Conservation (phyloP, 2,329 filamentous ascomycete species). For the Botrytis squamosa region DNA sequence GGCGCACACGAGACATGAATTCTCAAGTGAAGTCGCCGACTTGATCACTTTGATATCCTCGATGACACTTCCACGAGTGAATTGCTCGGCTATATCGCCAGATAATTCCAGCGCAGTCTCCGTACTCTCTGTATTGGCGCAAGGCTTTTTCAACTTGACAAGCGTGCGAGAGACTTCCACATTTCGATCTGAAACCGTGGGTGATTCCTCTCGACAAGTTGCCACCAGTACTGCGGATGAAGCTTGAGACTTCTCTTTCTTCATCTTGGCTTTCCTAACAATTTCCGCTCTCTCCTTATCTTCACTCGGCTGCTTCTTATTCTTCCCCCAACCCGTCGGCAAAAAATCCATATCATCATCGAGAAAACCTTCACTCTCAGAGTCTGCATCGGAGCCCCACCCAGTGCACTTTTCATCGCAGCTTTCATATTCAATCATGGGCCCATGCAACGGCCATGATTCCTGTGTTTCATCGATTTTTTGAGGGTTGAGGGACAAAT, state of each 20-base stretch:
- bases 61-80: too few species aligned
- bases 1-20: not conserved
- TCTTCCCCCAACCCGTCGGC: not conserved
- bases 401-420: not conserved
- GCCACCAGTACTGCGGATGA: not conserved
- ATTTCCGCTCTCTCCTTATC: not conserved
- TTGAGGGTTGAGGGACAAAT: not conserved
- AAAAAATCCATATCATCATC: conserved; percentile 10
- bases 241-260: not conserved
- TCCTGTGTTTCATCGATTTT: not conserved
- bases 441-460: not conserved
- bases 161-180: not conserved
- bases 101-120: not conserved
- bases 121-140: too few species aligned
- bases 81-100: not conserved
- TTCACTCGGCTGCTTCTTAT: not conserved
- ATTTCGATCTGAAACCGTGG: not conserved
- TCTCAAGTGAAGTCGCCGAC: accelerated
- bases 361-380: not conserved
- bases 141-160: not conserved
- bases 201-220: not conserved
- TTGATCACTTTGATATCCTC: not conserved
- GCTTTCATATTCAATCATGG: not conserved
- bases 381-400: not conserved
- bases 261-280: not conserved